Evolutionary conservation across 31 red algal genomes (phyloP), one percentile per base, ranked within the genome.

Genomic region (Bonnemaisonia californica): DNA sequence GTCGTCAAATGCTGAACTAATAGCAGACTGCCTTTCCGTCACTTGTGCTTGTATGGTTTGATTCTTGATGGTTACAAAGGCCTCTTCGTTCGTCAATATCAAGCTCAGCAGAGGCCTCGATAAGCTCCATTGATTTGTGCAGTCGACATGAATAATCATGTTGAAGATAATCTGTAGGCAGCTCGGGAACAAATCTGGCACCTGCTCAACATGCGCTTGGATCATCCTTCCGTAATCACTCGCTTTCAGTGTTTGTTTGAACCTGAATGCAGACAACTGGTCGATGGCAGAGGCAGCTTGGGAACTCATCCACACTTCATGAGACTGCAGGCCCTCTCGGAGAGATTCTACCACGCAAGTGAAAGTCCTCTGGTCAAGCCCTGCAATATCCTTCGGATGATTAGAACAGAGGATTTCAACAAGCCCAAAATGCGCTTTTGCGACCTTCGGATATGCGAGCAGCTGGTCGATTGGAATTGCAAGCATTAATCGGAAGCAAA

Each of bases 101-200:
- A 96, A 59, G 56, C 93, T 92, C 5, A 96, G 80, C 59, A 96
- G 60, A 36, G 93, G 93, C 28, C 93, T 62, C 57, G 88, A 92
- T 54, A 96, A 57, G 61, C 88, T 92, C 93, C 93, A 96, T 64
- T 96, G 93, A 74, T 96, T 96, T 32, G 88, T 73, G 57, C 88
- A 92, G 57, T 91, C 88, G 62, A 87, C 78, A 35, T 87, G 67
- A 55, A 91, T 62, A 62, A 96, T 87, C 83, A 96, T 83, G 59
- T 70, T 87, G 59, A 96, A 91, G 51, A 96, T 80, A 42, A 89
- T 91, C 68, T 77, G 62, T 51, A 92, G 77, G 38, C 78, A 86
- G 27, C 68, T 73, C n/a, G 93, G 77, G 41, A 96, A 96, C 32
- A 96, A 60, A 5, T 88, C 81, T 29, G 93, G 93, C 61, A 41